Evolutionary conservation across 805 yeast species (phyloP).

Genomic region (Metschnikowia lochheadii): DNA sequence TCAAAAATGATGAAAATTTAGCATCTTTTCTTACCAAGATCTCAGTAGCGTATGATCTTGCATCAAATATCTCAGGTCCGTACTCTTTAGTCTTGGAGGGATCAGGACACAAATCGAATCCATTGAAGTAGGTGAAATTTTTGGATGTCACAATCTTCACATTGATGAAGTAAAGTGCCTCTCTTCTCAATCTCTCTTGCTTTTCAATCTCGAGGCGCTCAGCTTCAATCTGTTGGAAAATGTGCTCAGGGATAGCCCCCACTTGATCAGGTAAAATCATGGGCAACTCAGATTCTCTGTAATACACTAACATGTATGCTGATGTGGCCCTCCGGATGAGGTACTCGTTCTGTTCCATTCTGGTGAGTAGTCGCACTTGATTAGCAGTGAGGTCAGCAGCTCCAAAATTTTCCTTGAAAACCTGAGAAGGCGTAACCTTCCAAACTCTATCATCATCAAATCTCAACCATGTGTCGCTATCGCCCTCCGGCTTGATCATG

Average conservation of each 20-base stretch:
- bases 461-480: conserved; percentile 70
- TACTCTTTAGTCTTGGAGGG: conserved; percentile 40
- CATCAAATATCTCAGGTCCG: conserved; percentile 47
- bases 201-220: conserved; percentile 59
- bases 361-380: conserved; percentile 47
- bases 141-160: conserved; percentile 53
- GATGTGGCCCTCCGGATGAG: conserved; percentile 76
- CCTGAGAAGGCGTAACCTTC: conserved; percentile 78
- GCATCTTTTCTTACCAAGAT: conserved; percentile 56
- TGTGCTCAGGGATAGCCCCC: conserved; percentile 52
- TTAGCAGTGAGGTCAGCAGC: conserved; percentile 55
- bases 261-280: conserved; percentile 56
- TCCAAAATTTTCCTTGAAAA: conserved; percentile 90
- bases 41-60: conserved; percentile 44
- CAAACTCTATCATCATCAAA: conserved; percentile 96
- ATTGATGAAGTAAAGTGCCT: conserved; percentile 43
- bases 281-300: conserved; percentile 57
- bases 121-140: conserved; percentile 57
- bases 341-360: conserved; percentile 60
- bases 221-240: conserved; percentile 57
- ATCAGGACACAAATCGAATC: conserved; percentile 76
- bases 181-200: conserved; percentile 60
- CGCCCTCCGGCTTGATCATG: conserved; percentile 66
- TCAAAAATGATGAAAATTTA: conserved; percentile 47
- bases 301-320: conserved; percentile 95